Evolutionary conservation across 768 basidiomycete species (phyloP), one percentile per base, ranked within the genome.

Genomic region (Sporobolomyces pararoseus): DNA sequence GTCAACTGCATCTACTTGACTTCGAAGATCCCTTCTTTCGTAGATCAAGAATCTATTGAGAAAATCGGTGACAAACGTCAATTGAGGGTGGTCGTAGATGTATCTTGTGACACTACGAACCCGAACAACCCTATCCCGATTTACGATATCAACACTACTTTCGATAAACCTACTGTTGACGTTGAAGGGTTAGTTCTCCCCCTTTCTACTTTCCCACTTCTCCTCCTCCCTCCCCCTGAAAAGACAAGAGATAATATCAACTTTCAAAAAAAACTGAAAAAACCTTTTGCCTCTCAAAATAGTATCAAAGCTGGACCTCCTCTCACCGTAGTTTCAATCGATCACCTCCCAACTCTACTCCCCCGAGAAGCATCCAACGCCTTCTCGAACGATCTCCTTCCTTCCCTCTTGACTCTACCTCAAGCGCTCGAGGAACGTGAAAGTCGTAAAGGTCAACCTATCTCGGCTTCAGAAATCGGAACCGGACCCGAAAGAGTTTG

Each of bases 1-100:
- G 86, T 98, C 84, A 99, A 99, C 83, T 98, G 96, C 84, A 99
- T 99, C 79, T 98, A 98, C 80, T 87, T 99, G 59, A 87, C 86
- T n/a, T 85, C 87, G 23, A 79, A 83, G 68, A 92, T 95, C 63
- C 91, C 91, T 0, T 82, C 87, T n/a, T 98, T 97, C 80, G 68
- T 96, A 55, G 87, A 87, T 6, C 79, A 81, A 32, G 85, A 89
- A 50, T 85, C 86, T 67, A 88, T 96, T 72, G 80, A 80, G n/a
- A 83, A 83, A 27, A 90, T 89, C 17, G 91, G 93, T 31, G 80
- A 82, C 63, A 75, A 80, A 23, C 84, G 96, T 68, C 83, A 84
- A 65, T 80, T 99, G 68, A 83, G 86, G 29, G 87, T 94, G 34
- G 86, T 97, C 54, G 96, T 97, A 31, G 96, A 99, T 76, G 96